Conservation (phyloP, 139 green algal species). For the Tetraselmis striata region DNA sequence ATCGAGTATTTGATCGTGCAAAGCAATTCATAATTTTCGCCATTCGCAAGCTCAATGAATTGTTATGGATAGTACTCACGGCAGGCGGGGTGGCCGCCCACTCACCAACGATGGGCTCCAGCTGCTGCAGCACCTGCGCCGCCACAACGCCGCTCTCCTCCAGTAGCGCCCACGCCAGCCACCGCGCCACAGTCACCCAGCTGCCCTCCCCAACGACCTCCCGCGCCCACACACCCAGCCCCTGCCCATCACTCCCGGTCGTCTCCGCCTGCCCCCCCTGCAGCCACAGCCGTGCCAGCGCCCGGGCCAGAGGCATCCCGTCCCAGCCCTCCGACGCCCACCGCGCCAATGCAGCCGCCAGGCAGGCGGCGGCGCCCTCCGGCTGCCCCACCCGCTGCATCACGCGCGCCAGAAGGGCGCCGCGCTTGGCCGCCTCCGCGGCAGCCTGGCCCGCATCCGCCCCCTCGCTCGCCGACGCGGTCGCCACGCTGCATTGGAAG, state of each 20-base stretch:
- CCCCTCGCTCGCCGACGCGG: too few species aligned
- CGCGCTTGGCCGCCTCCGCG: background rate
- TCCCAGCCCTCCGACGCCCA: background rate
- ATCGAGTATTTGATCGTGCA: too few species aligned
- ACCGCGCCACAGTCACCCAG: too few species aligned
- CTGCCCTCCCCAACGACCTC: too few species aligned
- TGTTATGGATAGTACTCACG: too few species aligned
- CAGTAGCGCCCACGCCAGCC: background rate
- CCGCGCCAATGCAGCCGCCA: background rate
- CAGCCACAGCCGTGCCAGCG: background rate
- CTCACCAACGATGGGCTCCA: background rate
- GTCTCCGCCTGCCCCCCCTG: background rate
- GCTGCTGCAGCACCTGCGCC: background rate
- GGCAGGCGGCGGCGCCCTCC: too few species aligned
- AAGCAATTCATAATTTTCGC: too few species aligned
- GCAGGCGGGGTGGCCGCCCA: too few species aligned
- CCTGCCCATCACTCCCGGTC: background rate
- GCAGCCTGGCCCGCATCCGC: background rate
- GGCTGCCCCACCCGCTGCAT: background rate
- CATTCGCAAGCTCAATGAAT: too few species aligned
- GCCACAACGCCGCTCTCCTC: background rate
- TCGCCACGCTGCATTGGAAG: background rate
- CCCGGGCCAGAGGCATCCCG: background rate
- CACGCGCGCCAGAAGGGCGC: background rate
- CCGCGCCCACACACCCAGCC: background rate